Evolutionary conservation across 139 green algal genomes (phyloP).

Genomic region (Coelastrella sp.): DNA sequence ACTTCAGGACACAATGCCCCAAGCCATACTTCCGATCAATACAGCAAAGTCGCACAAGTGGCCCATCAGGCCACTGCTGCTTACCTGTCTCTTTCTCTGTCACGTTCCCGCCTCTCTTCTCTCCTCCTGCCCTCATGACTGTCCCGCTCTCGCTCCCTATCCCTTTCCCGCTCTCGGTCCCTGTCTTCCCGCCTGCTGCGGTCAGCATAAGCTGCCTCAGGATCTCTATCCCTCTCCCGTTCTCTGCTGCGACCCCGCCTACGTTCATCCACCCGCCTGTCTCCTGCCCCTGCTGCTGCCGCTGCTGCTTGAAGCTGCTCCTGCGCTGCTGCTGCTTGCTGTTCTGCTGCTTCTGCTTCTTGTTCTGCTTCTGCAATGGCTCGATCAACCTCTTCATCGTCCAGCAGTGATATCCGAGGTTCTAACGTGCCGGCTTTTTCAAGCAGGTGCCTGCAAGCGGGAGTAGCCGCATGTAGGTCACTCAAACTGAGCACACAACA

Average conservation of each 20-base stretch:
- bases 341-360: constrained; percentile 52
- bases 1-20: too few species aligned
- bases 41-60: too few species aligned
- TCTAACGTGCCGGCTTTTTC: constrained; percentile 78
- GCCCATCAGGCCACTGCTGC: neutral
- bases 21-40: too few species aligned
- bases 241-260: constrained; percentile 25
- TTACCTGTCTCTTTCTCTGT: constrained; percentile 29
- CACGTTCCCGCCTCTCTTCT: neutral
- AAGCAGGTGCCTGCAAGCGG: constrained; percentile 66
- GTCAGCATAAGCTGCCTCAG: neutral
- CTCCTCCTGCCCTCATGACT: neutral
- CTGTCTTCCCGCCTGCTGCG: neutral
- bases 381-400: constrained; percentile 88
- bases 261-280: constrained; percentile 39
- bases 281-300: constrained; percentile 18
- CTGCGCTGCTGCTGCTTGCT: constrained; percentile 46
- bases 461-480: neutral
- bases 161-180: constrained; percentile 5
- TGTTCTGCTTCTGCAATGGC: constrained; percentile 63
- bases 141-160: constrained; percentile 25
- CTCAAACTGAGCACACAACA: too few species aligned
- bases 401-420: constrained; percentile 78
- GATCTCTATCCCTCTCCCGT: constrained; percentile 24
- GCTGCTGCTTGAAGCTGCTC: constrained; percentile 48